Conservation (phyloP, 345 rosid species). For the Cochlearia excelsa region DNA sequence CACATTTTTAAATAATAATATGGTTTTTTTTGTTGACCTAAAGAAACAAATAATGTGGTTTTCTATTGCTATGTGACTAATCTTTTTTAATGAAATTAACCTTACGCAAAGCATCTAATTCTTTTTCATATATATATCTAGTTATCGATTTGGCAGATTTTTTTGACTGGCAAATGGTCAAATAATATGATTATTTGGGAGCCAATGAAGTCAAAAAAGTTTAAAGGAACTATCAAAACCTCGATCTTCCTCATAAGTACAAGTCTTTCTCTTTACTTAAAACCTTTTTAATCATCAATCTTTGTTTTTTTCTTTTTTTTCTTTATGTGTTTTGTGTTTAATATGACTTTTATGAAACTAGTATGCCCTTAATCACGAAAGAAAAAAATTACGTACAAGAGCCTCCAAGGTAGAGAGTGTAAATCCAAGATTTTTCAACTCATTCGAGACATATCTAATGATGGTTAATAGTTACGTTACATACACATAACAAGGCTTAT, state of each 20-base stretch:
- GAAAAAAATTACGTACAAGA: conserved; percentile 30
- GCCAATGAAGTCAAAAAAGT: conserved; percentile 35
- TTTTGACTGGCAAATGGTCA: conserved; percentile 44
- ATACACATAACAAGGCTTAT: conserved; percentile 21
- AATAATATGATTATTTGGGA: conserved; percentile 37
- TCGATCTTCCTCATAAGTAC: conserved; percentile 34
- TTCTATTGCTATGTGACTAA: background rate
- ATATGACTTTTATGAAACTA: conserved; percentile 10
- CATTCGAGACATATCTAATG: conserved; percentile 32
- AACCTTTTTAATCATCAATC: conserved; percentile 20
- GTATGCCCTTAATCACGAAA: background rate
- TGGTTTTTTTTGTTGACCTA: background rate
- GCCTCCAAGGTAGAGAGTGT: conserved; percentile 27
- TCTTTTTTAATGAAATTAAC: background rate
- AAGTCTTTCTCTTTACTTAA: conserved; percentile 26
- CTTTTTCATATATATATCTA: background rate
- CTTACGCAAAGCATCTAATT: background rate
- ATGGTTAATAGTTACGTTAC: conserved; percentile 39
- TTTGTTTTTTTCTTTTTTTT: conserved; percentile 11
- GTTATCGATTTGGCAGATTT: conserved; percentile 32
- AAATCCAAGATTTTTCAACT: conserved; percentile 30
- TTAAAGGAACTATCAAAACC: conserved; percentile 38
- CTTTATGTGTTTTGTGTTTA: conserved; percentile 12
- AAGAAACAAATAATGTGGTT: background rate
- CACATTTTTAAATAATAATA: background rate